Evolutionary conservation across 106 monocot genomes (phyloP).

Genomic region (Dendrobium catenatum): DNA sequence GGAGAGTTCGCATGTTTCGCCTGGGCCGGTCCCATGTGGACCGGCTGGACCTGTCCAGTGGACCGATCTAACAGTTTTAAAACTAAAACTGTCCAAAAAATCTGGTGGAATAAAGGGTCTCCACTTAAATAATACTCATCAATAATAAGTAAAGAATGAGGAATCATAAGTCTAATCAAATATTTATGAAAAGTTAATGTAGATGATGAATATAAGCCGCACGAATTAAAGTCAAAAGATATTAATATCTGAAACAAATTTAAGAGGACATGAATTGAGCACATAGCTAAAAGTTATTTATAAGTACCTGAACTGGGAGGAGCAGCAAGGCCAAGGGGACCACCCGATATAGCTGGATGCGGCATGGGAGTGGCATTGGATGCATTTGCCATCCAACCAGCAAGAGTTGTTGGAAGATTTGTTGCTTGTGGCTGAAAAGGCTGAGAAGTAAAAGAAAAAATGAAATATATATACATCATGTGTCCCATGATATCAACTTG

Average conservation of each 20-base stretch:
- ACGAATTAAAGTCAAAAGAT: background rate
- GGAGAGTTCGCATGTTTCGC: too few species aligned
- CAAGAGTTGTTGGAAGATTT: constrained; percentile 29
- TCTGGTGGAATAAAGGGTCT: background rate
- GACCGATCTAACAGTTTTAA: too few species aligned
- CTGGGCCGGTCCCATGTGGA: too few species aligned
- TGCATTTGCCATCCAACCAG: constrained; percentile 47
- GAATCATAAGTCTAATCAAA: background rate
- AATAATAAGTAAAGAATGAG: background rate
- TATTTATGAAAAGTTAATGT: background rate
- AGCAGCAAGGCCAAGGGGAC: constrained; percentile 37
- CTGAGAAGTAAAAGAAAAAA: constrained; percentile 20
- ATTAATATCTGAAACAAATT: background rate
- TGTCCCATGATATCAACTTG: background rate
- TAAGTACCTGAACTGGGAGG: constrained; percentile 28
- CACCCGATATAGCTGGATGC: constrained; percentile 46
- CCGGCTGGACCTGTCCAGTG: too few species aligned
- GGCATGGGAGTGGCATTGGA: constrained; percentile 37
- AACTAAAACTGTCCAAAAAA: background rate
- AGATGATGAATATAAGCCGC: background rate
- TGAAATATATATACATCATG: background rate
- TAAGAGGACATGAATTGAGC: background rate
- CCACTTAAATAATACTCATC: background rate
- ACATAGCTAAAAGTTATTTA: background rate
- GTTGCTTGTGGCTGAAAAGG: constrained; percentile 46